Percentiles rank a stretch among this genome's conserved stretches.
These are phyloP conservation scores for Gypsophila paniculata DNA, from an alignment of 179 eudicot species.

Conservation along the genomic window DNA sequence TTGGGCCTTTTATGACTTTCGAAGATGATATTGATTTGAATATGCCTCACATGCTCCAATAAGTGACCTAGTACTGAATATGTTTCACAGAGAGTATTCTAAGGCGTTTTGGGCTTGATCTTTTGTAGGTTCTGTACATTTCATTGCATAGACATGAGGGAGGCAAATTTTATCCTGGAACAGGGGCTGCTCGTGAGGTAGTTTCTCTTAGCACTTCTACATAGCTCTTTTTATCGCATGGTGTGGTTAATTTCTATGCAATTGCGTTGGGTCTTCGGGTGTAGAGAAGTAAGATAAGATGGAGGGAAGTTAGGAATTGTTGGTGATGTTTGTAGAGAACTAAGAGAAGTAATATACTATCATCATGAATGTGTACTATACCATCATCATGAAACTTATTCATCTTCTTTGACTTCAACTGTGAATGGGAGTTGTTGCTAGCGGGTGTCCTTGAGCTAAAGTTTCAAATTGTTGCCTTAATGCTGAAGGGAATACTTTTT, in stretches of 20 bases:
- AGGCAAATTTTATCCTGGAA: constrained; percentile 92
- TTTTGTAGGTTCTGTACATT: constrained; percentile 72
- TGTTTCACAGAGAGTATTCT: constrained; percentile 1
- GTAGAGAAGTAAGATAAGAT: background rate
- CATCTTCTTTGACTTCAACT: background rate
- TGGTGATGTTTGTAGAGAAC: background rate
- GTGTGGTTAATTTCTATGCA: background rate
- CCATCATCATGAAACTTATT: background rate
- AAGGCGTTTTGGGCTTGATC: constrained; percentile 8
- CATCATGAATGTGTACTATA: background rate
- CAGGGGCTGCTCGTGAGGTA: constrained; percentile 95
- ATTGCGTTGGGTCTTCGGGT: background rate
- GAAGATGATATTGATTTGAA: background rate
- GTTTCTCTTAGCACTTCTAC: background rate
- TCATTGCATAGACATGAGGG: constrained; percentile 97
- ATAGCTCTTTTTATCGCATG: background rate
- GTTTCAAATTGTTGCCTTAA: background rate
- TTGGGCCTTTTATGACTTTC: background rate
- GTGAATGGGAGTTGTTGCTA: background rate
- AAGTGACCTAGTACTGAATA: background rate
- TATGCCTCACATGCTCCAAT: constrained; percentile 7
- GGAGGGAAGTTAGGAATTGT: background rate
- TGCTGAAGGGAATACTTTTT: background rate
- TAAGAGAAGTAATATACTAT: background rate
- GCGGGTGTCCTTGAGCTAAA: background rate